Evolutionary conservation across 441 rosid genomes (phyloP).

Genomic region (Lepidium campestre): DNA sequence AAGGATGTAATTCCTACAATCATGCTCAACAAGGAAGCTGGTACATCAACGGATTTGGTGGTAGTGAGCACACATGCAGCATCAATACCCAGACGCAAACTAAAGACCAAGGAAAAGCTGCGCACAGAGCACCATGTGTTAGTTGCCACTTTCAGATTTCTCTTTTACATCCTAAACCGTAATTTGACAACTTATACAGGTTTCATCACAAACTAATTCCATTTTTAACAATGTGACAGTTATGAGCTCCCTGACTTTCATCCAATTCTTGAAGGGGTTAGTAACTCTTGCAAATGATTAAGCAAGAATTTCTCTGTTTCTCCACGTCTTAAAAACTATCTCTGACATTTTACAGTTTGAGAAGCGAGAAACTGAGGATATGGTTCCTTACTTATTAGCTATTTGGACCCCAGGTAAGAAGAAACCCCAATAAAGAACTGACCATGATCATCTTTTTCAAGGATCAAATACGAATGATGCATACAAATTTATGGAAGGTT

Average conservation of each 20-base stretch:
- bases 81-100: conserved; percentile 39
- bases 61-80: conserved; percentile 37
- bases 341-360: conserved; percentile 37
- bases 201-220: neutral
- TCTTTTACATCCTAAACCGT: neutral
- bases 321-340: neutral
- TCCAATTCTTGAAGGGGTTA: conserved; percentile 48
- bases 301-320: neutral
- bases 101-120: conserved; percentile 38
- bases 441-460: neutral
- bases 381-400: conserved; percentile 41
- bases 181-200: neutral
- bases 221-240: conserved; percentile 9
- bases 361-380: conserved; percentile 42
- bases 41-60: conserved; percentile 39
- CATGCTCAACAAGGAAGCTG: conserved; percentile 40
- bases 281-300: conserved; percentile 12
- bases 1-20: conserved; percentile 39
- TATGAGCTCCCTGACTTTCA: conserved; percentile 51
- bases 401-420: conserved; percentile 52
- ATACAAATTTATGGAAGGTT: neutral
- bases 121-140: conserved; percentile 58
- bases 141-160: conserved; percentile 25
- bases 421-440: neutral
- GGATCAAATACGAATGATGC: neutral